Base-by-base conservation (phyloP, 345 rosid species). In the Eucalyptus urophylla region DNA sequence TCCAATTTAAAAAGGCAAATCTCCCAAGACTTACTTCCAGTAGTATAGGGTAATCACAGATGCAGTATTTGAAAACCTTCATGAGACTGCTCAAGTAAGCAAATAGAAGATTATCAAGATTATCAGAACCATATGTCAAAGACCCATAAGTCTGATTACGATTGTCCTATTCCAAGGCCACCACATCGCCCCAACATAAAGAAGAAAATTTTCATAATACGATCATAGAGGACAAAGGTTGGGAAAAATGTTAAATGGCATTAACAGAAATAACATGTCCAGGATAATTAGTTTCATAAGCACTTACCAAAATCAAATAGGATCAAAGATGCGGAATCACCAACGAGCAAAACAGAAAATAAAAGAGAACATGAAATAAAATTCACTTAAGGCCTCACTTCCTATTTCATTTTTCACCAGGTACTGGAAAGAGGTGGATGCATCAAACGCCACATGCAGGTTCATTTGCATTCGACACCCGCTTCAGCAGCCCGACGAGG, bases 401-500 rank as follows among this genome's bases (percentile, higher is more conserved):
- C 90, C 91, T 80, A 80, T 88, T 53, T 88, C 72, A 86, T 90
- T 88, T 69, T 86, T 89, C 86, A 89, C 88, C 11, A 11, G 47
- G 27, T 40, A 43, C 27, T 21, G 83, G 27, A 76, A 37, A 21
- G 47, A 37, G 27, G 45, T 21, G 83, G 47, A 76, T 76, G 83
- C 45, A 40, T 76, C 83, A 76, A 76, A 76, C 45, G 87, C 80
- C 89, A 88, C 22, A 89, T n/a, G 86, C 86, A 92, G 92, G 76
- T 87, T 93, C 93, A 94, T 86, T 93, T 93, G 95, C 97, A 95
- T 86, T 94, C 96, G 15, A 95, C 95, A 45, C 91, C 95, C 50
- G 94, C 95, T 91, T 94, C 96, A 45, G 97, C 97, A 49, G 97
- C 97, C 86, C 97, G 92, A 40, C 94, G 97, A 88, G 97, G 97